Conservation (phyloP, 768 basidiomycete genomes). For the Steccherinum ochraceum region DNA sequence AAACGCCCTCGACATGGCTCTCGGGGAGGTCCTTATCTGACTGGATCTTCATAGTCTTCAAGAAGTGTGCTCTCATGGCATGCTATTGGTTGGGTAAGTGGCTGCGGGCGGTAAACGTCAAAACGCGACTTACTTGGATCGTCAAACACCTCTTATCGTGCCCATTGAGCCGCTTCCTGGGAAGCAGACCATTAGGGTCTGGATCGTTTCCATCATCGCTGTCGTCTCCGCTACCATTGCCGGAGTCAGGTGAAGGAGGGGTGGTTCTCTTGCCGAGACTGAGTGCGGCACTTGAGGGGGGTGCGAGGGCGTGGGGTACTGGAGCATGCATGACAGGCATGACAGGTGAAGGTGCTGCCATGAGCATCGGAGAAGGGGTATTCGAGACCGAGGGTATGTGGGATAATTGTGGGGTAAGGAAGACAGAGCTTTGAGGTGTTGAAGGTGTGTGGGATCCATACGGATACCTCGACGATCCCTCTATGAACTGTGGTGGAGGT, state of each 20-base stretch:
- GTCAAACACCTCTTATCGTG: slow-evolving; percentile 63
- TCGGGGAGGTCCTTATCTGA: slow-evolving; percentile 56
- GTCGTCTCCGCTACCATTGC: slow-evolving; percentile 29
- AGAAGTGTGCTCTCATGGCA: slow-evolving; percentile 64
- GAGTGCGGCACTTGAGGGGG: too few relatives aligned
- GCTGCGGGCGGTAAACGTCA: not conserved
- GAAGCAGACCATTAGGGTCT: slow-evolving; percentile 23
- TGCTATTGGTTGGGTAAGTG: too few relatives aligned
- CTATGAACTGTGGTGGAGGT: slow-evolving; percentile 27
- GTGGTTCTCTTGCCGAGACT: slow-evolving; percentile 2
- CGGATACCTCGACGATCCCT: slow-evolving; percentile 29
- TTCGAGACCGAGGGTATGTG: not conserved
- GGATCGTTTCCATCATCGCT: slow-evolving; percentile 25
- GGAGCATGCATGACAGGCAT: slow-evolving; percentile 3
- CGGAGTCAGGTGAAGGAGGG: slow-evolving; percentile 5
- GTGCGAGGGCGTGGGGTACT: slow-evolving; percentile 5
- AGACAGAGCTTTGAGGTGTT: not conserved
- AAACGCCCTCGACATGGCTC: slow-evolving; percentile 49
- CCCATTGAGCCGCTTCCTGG: slow-evolving; percentile 44
- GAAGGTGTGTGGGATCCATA: not conserved
- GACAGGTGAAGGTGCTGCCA: too few relatives aligned
- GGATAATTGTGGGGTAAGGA: not conserved
- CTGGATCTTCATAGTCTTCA: slow-evolving; percentile 50
- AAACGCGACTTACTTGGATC: slow-evolving; percentile 44
- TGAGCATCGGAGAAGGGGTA: not conserved